A percentile compares a stretch with the other conserved stretches of the same genome.
These are phyloP conservation scores for Neurospora hispaniola DNA, from an alignment of 495 filamentous ascomycete species.

Conservation along the genomic window DNA sequence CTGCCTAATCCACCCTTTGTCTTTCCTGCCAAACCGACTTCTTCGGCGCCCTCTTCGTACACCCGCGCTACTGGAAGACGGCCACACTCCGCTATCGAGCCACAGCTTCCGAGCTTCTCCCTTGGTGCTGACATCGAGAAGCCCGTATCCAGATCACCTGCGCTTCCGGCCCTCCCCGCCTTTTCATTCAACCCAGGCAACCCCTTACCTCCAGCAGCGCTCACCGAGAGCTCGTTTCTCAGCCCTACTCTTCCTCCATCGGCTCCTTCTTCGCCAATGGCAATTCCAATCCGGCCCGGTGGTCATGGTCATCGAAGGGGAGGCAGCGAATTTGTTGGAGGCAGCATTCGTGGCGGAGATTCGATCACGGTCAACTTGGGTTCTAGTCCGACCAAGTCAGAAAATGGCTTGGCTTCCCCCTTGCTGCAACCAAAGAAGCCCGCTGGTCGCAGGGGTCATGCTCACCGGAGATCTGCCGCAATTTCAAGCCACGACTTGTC, in stretches of 20 bases:
- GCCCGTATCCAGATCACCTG: slow-evolving; percentile 24
- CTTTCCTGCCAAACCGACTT: slow-evolving; percentile 8
- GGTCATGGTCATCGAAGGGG: slow-evolving; percentile 56
- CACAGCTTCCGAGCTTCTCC: slow-evolving; percentile 11
- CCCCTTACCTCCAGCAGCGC: slow-evolving; percentile 15
- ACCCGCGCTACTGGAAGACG: slow-evolving; percentile 35
- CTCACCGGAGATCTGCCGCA: slow-evolving; percentile 76
- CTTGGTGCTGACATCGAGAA: slow-evolving; percentile 11
- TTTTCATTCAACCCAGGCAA: slow-evolving; percentile 57
- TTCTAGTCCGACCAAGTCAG: slow-evolving; percentile 53
- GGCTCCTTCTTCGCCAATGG: slow-evolving; percentile 31
- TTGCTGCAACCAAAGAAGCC: slow-evolving; percentile 39
- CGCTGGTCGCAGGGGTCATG: slow-evolving; percentile 55
- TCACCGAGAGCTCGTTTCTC: slow-evolving; percentile 24
- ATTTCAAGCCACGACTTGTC: slow-evolving; percentile 72
- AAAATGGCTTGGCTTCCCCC: slow-evolving; percentile 42
- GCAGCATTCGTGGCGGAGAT: slow-evolving; percentile 48
- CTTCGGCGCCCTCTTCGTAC: slow-evolving; percentile 36
- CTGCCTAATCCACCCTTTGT: slow-evolving; percentile 45
- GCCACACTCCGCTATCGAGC: slow-evolving; percentile 37
- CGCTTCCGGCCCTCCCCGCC: slow-evolving; percentile 48
- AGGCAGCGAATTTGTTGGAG: slow-evolving; percentile 70
- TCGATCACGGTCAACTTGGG: slow-evolving; percentile 45
- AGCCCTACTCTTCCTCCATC: slow-evolving; percentile 31
- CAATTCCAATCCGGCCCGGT: slow-evolving; percentile 32